phyloP scores from a whole-genome alignment of 2,329 filamentous ascomycete genomes.

The Berkeleyomyces rouxiae region DNA sequence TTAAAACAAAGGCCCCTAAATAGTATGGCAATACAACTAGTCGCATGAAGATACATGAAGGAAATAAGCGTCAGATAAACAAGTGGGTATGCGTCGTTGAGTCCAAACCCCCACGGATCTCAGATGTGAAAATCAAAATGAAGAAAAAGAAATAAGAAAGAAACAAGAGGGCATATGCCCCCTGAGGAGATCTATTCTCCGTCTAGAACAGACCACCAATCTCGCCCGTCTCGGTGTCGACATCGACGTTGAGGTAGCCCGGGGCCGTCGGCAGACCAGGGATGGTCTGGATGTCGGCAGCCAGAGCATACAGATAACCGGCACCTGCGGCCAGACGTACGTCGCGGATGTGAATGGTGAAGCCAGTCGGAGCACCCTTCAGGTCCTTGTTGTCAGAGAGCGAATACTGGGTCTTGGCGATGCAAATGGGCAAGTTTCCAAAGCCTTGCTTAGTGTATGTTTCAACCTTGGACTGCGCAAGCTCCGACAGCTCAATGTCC shows the following conservation, averaged over 20 bases:
- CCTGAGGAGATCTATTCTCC: neutral
- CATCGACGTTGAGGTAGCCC: conserved; percentile 87
- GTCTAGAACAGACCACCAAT: conserved; percentile 75
- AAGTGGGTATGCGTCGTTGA: conserved; percentile 9
- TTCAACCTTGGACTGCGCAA: conserved; percentile 91
- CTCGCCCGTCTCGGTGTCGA: conserved; percentile 66
- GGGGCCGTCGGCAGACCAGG: conserved; percentile 88
- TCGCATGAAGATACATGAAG: neutral
- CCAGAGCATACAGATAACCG: conserved; percentile 83
- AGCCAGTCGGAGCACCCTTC: conserved; percentile 89
- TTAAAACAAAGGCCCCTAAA: neutral
- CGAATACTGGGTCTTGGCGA: conserved; percentile 97
- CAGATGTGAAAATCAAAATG: conserved; percentile 1
- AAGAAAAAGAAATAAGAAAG: neutral
- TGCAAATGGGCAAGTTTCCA: conserved; percentile 82
- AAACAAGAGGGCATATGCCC: neutral
- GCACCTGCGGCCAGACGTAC: conserved; percentile 88
- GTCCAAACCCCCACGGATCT: neutral
- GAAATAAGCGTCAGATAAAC: neutral
- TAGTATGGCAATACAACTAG: neutral
- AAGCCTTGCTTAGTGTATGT: conserved; percentile 87
- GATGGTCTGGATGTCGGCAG: conserved; percentile 96
- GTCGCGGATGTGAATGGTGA: conserved; percentile 86
- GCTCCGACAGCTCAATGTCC: conserved; percentile 79
- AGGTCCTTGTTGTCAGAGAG: conserved; percentile 81